phyloP scores from a whole-genome alignment of 768 basidiomycete genomes.

The Fomitopsis pulvina region DNA sequence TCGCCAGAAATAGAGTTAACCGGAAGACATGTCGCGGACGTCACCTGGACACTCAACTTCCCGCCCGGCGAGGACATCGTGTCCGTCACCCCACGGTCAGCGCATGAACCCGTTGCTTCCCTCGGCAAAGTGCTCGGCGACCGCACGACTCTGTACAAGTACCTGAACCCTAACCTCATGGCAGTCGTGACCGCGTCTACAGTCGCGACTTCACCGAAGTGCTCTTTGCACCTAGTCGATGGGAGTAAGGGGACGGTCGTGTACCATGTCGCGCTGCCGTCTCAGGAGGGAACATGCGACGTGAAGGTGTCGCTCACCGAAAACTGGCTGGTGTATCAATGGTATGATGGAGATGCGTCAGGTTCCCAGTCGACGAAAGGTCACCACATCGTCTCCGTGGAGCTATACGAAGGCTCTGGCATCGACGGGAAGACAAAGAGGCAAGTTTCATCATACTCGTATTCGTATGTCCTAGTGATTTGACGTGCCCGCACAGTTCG shows the following conservation, averaged over 20 bases:
- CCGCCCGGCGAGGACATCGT: conserved; percentile 52
- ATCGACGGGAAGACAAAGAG: conserved; percentile 67
- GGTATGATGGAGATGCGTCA: conserved; percentile 55
- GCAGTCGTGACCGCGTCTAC: conserved; percentile 51
- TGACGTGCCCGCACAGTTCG: conserved; percentile 30
- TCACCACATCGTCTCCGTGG: conserved; percentile 71
- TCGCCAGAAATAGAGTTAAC: conserved; percentile 35
- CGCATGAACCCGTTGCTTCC: conserved; percentile 56
- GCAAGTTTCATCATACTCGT: conserved; percentile 32
- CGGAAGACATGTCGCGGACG: conserved; percentile 42
- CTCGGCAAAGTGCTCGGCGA: conserved; percentile 83
- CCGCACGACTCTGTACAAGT: conserved; percentile 88
- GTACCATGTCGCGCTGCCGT: conserved; percentile 56
- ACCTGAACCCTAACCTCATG: conserved; percentile 78
- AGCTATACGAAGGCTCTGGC: conserved; percentile 76
- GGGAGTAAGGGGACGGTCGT: conserved; percentile 68
- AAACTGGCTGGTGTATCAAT: conserved; percentile 92
- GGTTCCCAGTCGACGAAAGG: conserved; percentile 51
- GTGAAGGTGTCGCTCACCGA: conserved; percentile 68
- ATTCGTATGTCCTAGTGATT: neutral
- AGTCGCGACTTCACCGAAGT: conserved; percentile 23
- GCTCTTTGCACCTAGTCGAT: conserved; percentile 77
- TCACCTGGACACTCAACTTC: conserved; percentile 62
- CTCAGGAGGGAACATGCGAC: conserved; percentile 42
- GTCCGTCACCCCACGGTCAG: conserved; percentile 38